Evolutionary conservation across 2,329 filamentous ascomycete species (phyloP), one percentile per base, ranked within the genome.

Genomic region (Myotisia sp.): DNA sequence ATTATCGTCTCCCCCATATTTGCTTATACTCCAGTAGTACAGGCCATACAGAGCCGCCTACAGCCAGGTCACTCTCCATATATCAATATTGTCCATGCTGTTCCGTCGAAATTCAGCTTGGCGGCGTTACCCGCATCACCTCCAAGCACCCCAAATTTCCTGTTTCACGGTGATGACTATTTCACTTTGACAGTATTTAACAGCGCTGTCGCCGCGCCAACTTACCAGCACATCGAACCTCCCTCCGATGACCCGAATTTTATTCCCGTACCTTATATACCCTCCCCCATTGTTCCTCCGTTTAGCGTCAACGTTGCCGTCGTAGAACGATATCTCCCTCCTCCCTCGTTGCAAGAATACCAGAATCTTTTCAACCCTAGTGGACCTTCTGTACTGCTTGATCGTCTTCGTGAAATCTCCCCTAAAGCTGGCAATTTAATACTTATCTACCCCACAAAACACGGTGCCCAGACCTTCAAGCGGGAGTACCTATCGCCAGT

Each of bases 281-380:
- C 70, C 7, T 59, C 64, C 36, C 70, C 71, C 2, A 64, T 75
- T 27, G 72, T 75, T 1, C 67, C 71, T 4, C 73, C 72, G 0
- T 64, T 63, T 12, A 71, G 67, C 32, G 69, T 76, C 40, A 64
- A 76, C 36, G 57, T 76, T 26, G 70, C 71, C 2, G 60, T 76
- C 8, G 62, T 77, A 3, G 74, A 78, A 52, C 67, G 74, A 23
- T 77, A 74, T 49, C 71, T 78, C n/a, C 74, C 74, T 12, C 73
- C 74, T 2, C 65, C 70, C 0, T 72, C 65, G 14, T 47, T 56
- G 1, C 63, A 70, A 43, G 74, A 78, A 47, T 74, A 73, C 39
- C 53, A 59, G 20, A 66, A 73, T 42, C 64, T 77, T 46, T 76
- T 76, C 49, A 60, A 57, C 10, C 54, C 62, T 3, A 60, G 57